phyloP scores from a whole-genome alignment of 1,139 yeast genomes.

The Hyphopichia buzzinii region DNA sequence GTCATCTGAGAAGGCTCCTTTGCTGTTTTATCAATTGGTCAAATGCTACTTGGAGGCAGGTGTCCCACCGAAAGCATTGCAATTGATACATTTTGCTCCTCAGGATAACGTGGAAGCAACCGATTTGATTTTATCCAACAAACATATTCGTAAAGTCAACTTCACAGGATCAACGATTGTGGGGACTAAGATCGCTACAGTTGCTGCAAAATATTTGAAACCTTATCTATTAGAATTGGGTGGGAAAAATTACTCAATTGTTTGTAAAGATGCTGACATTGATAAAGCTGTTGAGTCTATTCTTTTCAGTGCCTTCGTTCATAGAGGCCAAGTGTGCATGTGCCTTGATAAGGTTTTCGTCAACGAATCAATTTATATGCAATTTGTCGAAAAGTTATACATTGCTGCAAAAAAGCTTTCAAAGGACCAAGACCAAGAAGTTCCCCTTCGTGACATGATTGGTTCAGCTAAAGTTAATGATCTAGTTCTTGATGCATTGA shows the following conservation, averaged over 20 bases:
- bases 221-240: constrained; percentile 44
- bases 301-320: constrained; percentile 36
- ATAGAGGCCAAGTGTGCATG: constrained; percentile 50
- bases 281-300: constrained; percentile 26
- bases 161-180: constrained; percentile 46
- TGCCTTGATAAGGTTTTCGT: constrained; percentile 37
- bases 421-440: constrained; percentile 19
- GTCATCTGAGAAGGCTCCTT: constrained; percentile 38
- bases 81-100: constrained; percentile 31
- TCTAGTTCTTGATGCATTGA: constrained; percentile 40
- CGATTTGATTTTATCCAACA: constrained; percentile 24
- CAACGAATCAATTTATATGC: constrained; percentile 30
- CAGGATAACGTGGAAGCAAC: constrained; percentile 23
- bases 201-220: constrained; percentile 33
- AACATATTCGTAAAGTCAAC: constrained; percentile 30
- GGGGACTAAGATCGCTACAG: constrained; percentile 31
- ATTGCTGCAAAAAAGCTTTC: constrained; percentile 18
- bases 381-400: constrained; percentile 17
- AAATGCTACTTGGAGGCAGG: constrained; percentile 38
- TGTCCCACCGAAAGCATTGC: constrained; percentile 33
- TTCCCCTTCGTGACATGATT: constrained; percentile 26
- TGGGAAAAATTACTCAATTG: constrained; percentile 39
- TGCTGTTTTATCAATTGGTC: constrained; percentile 26
- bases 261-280: constrained; percentile 34
- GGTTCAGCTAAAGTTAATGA: constrained; percentile 22